Conservation (phyloP, 2,329 filamentous ascomycete genomes). For the Trichoderma arundinaceum region DNA sequence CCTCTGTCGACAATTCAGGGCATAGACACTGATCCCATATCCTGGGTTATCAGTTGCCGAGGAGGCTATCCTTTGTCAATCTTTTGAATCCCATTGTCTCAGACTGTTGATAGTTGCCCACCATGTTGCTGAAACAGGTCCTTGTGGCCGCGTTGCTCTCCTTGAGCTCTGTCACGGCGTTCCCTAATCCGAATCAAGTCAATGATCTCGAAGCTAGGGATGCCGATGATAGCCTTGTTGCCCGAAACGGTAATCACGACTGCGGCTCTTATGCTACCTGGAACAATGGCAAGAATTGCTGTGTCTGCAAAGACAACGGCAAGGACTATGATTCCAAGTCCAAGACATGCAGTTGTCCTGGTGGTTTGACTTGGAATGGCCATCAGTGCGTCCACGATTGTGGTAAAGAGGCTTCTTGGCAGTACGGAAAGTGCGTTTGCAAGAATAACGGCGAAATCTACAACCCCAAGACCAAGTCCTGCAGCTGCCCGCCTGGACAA, state of each 20-base stretch:
- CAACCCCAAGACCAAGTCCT: slow-evolving; percentile 28
- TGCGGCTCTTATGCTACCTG: slow-evolving; percentile 29
- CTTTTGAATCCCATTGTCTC: not conserved
- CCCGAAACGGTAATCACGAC: slow-evolving; percentile 2
- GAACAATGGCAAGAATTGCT: slow-evolving; percentile 25
- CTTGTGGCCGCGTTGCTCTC: slow-evolving; percentile 25
- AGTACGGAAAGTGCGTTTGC: slow-evolving; percentile 30
- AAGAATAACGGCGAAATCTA: slow-evolving; percentile 26
- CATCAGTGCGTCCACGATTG: slow-evolving; percentile 24
- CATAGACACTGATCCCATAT: slow-evolving; percentile 10
- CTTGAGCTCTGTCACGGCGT: slow-evolving; percentile 30
- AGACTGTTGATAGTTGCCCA: not conserved
- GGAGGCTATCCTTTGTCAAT: slow-evolving; percentile 2
- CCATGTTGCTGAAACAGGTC: slow-evolving; percentile 30
- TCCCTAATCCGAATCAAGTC: slow-evolving; percentile 25
- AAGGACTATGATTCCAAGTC: slow-evolving; percentile 27
- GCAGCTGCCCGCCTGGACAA: slow-evolving; percentile 27
- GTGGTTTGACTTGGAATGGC: slow-evolving; percentile 27
- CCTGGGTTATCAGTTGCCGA: slow-evolving; percentile 11
- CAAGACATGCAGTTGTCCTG: slow-evolving; percentile 29
- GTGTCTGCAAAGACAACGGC: slow-evolving; percentile 32
- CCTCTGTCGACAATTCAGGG: not conserved
- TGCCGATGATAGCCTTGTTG: slow-evolving; percentile 18
- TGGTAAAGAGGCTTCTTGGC: slow-evolving; percentile 29
- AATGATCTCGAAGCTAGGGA: slow-evolving; percentile 28